Evolutionary conservation across 1,284 basidiomycete species (phyloP).

Genomic region (Heterobasidion irregulare): DNA sequence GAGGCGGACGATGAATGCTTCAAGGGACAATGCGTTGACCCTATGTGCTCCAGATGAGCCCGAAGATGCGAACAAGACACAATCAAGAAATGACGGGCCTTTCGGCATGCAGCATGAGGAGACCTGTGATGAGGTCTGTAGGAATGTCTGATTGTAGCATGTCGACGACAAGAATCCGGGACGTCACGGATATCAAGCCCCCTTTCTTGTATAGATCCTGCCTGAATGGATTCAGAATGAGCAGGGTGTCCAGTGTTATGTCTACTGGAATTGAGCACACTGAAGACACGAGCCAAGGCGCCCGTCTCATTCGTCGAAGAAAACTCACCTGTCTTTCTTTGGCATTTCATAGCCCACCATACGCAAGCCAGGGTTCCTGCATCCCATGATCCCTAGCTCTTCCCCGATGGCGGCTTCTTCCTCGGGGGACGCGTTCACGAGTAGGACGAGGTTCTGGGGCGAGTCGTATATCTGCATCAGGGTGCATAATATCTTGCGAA

Average conservation of each 20-base stretch:
- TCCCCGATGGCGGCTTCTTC: slow-evolving; percentile 92
- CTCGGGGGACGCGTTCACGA: slow-evolving; percentile 83
- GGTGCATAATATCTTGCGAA: slow-evolving; percentile 77
- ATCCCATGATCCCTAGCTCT: slow-evolving; percentile 88
- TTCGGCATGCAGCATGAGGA: slow-evolving; percentile 94
- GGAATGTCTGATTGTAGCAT: slow-evolving; percentile 88
- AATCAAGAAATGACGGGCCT: slow-evolving; percentile 27
- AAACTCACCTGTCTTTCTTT: slow-evolving; percentile 69
- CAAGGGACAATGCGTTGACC: slow-evolving; percentile 76
- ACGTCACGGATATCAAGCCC: slow-evolving; percentile 88
- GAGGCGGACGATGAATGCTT: slow-evolving; percentile 87
- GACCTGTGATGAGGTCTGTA: slow-evolving; percentile 78
- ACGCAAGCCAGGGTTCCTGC: slow-evolving; percentile 78
- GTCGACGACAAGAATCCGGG: slow-evolving; percentile 91
- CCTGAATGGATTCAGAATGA: slow-evolving; percentile 33
- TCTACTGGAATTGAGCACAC: no score
- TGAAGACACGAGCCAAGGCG: no score
- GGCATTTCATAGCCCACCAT: slow-evolving; percentile 81
- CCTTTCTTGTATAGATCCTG: slow-evolving; percentile 82
- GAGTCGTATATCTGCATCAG: slow-evolving; percentile 89
- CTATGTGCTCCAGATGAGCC: slow-evolving; percentile 28
- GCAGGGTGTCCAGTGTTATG: background rate
- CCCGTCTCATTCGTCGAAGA: background rate
- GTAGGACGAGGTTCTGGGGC: slow-evolving; percentile 76
- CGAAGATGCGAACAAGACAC: background rate